Base-by-base conservation (phyloP, 176 grass and related monocot genomes). In the Oropetium thomaeum region DNA sequence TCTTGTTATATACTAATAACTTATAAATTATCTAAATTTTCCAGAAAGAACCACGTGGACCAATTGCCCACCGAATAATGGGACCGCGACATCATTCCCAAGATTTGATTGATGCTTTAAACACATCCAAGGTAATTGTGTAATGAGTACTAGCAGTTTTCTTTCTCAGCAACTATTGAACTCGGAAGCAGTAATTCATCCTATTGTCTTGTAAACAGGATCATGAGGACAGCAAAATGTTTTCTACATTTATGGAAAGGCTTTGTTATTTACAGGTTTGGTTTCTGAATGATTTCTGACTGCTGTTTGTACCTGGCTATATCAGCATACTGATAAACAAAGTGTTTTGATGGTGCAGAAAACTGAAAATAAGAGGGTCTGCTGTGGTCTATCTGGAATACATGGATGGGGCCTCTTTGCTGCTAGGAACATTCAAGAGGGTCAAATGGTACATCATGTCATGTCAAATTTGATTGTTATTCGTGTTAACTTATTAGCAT, bases 331-430 rank as follows among this genome's bases (percentile, higher is more conserved):
- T 47, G 17, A 89, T 76, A 76, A 79, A 15, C 58, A 65, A 31
- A n/a, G 65, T 41, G 52, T 32, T 79, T 79, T 9, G 58, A 84
- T 34, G 81, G 84, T 79, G 29, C 96, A 98, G 96, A 92, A 61
- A 82, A 95, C 82, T 52, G 96, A 98, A 86, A 86, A 90, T 23
- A 61, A 80, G 67, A 91, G 89, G 78, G 82, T 98, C 47, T 95
- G 72, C n/a, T 89, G 69, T 73, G 96, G 96, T 41, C 88, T 83
- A 49, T 98, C 96, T 63, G 91, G 96, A 80, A 92, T 98, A 81
- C 96, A 98, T 83, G 96, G 96, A 75, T 98, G 91, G 96, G 96
- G 96, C 12, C 89, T 98, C 19, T 98, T 98, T 76, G 96, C 96
- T 82, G 68, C 79, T 55, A 85, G 68, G 83, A 93, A 88, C 79